These are phyloP conservation scores for Xylariaceae sp. DNA, from an alignment of 2,329 filamentous ascomycete species.

Conservation along the genomic window DNA sequence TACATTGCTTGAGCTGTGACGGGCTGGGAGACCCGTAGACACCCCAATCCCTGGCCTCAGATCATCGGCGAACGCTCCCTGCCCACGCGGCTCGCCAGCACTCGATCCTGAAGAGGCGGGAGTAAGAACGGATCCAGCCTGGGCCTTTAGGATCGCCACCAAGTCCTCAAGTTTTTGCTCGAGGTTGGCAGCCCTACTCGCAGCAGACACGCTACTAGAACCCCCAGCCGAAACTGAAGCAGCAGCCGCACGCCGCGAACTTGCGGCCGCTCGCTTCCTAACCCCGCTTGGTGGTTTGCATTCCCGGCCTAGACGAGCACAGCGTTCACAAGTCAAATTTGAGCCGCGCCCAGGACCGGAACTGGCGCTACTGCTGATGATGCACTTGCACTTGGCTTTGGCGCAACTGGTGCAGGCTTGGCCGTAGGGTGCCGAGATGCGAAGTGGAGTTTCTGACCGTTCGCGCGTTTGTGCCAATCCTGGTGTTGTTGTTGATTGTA, in stretches of 20 bases:
- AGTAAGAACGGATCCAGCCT: constrained; percentile 22
- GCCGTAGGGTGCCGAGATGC: constrained; percentile 47
- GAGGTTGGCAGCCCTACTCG: constrained; percentile 32
- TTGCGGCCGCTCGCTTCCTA: constrained; percentile 37
- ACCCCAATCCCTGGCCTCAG: not conserved
- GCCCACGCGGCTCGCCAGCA: not conserved
- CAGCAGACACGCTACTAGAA: constrained; percentile 14
- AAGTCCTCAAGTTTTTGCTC: constrained; percentile 41
- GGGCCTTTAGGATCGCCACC: constrained; percentile 38
- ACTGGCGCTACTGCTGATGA: constrained; percentile 37
- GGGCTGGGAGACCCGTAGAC: not conserved
- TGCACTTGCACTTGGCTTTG: constrained; percentile 53
- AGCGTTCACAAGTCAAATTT: constrained; percentile 45
- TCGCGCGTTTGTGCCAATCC: constrained; percentile 14
- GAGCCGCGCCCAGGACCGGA: constrained; percentile 12
- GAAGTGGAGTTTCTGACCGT: constrained; percentile 15
- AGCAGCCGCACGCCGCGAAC: constrained; percentile 9
- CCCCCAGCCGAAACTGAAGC: constrained; percentile 3
- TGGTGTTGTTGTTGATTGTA: not conserved
- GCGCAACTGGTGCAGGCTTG: constrained; percentile 50
- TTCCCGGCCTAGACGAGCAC: constrained; percentile 48
- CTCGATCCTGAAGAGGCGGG: not conserved
- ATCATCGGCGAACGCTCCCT: not conserved
- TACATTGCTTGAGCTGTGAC: not conserved
- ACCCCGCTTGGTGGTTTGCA: constrained; percentile 47